phyloP scores from a whole-genome alignment of 495 filamentous ascomycete genomes.

The Daldinia caldariorum region DNA sequence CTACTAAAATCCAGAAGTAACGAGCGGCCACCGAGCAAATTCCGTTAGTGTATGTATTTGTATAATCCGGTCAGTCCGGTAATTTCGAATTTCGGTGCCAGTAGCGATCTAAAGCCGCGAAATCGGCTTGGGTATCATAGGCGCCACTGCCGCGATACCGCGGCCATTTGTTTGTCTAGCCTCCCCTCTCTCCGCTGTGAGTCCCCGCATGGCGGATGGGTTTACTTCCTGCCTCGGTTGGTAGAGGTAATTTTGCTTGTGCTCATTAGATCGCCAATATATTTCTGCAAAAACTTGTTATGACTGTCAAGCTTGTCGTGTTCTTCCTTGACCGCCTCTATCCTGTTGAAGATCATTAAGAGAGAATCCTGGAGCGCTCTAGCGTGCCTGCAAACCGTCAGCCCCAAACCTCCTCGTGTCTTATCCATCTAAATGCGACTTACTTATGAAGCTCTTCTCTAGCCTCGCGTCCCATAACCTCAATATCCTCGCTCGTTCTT shows the following conservation, averaged over 20 bases:
- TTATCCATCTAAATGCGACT: constrained; percentile 54
- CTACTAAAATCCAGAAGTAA: constrained; percentile 26
- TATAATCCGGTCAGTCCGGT: constrained; percentile 13
- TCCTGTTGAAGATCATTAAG: constrained; percentile 85
- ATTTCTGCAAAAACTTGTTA: constrained; percentile 94
- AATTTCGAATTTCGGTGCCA: constrained; percentile 24
- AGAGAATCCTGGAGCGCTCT: constrained; percentile 87
- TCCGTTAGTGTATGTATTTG: constrained; percentile 16
- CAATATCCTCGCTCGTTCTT: constrained; percentile 86
- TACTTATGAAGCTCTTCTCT: constrained; percentile 65
- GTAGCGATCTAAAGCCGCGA: constrained; percentile 29
- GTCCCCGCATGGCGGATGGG: background rate
- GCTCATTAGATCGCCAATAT: constrained; percentile 83
- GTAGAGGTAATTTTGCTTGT: constrained; percentile 80
- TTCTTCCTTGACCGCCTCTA: constrained; percentile 92
- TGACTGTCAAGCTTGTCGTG: constrained; percentile 94
- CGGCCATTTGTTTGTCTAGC: constrained; percentile 17
- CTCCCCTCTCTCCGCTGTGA: constrained; percentile 11
- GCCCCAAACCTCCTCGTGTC: constrained; percentile 33
- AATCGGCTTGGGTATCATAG: constrained; percentile 39
- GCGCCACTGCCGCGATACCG: constrained; percentile 25
- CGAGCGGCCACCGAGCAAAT: constrained; percentile 27
- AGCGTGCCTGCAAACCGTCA: constrained; percentile 73
- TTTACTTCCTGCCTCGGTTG: constrained; percentile 62
- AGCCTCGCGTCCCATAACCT: constrained; percentile 83